These are phyloP conservation scores for Erucastrum elatum DNA, from an alignment of 345 rosid genomes.

Conservation along the genomic window DNA sequence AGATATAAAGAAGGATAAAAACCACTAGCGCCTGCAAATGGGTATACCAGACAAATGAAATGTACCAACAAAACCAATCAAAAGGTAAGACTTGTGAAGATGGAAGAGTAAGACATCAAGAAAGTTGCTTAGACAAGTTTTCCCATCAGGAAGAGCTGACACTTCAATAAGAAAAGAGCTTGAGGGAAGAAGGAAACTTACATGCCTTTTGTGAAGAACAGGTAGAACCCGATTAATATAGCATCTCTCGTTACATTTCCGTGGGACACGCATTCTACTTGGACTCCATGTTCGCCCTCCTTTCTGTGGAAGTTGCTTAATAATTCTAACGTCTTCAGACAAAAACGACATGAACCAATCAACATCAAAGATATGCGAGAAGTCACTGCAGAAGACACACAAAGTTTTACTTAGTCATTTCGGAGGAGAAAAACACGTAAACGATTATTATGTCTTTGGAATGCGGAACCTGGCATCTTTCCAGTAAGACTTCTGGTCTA, in stretches of 20 bases:
- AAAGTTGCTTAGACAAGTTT: neutral
- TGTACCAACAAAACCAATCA: no score
- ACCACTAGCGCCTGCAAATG: no score
- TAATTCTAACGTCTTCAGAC: slow-evolving; percentile 75
- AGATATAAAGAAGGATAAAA: no score
- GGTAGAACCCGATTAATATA: slow-evolving; percentile 88
- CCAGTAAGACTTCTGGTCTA: slow-evolving; percentile 98
- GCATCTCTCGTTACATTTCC: slow-evolving; percentile 94
- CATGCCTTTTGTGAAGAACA: slow-evolving; percentile 98
- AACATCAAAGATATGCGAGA: slow-evolving; percentile 83
- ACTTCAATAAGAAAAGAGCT: slow-evolving; percentile 10
- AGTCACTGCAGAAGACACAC: slow-evolving; percentile 57
- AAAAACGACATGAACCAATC: slow-evolving; percentile 76
- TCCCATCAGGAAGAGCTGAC: neutral
- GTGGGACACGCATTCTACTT: slow-evolving; percentile 84
- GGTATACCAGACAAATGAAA: no score
- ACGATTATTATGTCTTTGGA: neutral
- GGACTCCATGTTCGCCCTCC: slow-evolving; percentile 64
- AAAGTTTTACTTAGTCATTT: neutral
- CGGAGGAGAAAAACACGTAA: neutral
- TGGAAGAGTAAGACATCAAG: neutral
- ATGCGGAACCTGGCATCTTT: slow-evolving; percentile 77
- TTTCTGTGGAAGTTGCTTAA: slow-evolving; percentile 80
- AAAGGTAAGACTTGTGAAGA: no score
- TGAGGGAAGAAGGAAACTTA: slow-evolving; percentile 63